Evolutionary conservation across 148 eudicot genomes (phyloP).

Genomic region (Cornus kousa): DNA sequence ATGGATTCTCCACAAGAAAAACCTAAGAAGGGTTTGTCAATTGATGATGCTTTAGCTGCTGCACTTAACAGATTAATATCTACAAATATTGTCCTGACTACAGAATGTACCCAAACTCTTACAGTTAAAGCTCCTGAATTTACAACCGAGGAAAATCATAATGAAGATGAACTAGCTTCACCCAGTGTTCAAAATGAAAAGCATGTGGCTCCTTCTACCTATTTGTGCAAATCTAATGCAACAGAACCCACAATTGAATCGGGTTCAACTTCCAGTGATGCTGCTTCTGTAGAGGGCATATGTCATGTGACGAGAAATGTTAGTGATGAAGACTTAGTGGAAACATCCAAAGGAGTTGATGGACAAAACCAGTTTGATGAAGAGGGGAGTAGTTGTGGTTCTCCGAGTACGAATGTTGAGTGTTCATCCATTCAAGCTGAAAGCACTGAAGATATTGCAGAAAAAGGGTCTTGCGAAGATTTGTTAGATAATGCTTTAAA

Average conservation of each 20-base stretch:
- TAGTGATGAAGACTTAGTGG: slow-evolving; percentile 8
- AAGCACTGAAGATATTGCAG: slow-evolving; percentile 15
- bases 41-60: slow-evolving; percentile 85
- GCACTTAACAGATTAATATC: slow-evolving; percentile 76
- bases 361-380: slow-evolving; percentile 16
- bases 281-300: slow-evolving; percentile 11
- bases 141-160: slow-evolving; percentile 17
- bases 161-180: slow-evolving; percentile 12
- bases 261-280: slow-evolving; percentile 10
- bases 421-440: slow-evolving; percentile 20
- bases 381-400: slow-evolving; percentile 13
- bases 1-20: slow-evolving; percentile 31
- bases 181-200: slow-evolving; percentile 15
- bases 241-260: slow-evolving; percentile 1
- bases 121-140: slow-evolving; percentile 23
- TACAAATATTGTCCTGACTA: slow-evolving; percentile 26
- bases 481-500: slow-evolving; percentile 21
- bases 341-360: slow-evolving; percentile 25
- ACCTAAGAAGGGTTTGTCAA: slow-evolving; percentile 52
- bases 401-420: slow-evolving; percentile 7
- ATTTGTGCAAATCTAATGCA: slow-evolving; percentile 11
- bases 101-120: slow-evolving; percentile 20
- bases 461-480: slow-evolving; percentile 19
- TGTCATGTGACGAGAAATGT: slow-evolving; percentile 5
- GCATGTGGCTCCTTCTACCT: slow-evolving; percentile 18